A percentile compares a stretch with the other conserved stretches of the same genome.
phyloP scores from a whole-genome alignment of 441 rosid species.

The Macaranga tanarius region DNA sequence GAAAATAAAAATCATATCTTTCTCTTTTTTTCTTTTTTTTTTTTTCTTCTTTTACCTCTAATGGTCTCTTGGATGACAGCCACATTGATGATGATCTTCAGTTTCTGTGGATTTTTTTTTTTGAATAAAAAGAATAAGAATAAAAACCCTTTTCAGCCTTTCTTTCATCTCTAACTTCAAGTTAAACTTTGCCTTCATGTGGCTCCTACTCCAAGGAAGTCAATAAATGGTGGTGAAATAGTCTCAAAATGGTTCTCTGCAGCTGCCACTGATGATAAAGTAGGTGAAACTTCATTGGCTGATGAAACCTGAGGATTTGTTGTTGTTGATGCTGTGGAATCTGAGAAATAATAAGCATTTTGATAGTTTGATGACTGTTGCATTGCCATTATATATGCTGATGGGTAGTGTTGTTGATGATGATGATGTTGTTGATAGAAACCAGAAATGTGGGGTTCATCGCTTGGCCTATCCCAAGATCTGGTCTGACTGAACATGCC shows the following conservation, averaged over 20 bases:
- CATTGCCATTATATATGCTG: conserved; percentile 29
- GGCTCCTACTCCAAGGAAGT: conserved; percentile 96
- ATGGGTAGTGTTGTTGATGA: conserved; percentile 14
- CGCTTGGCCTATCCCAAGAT: conserved; percentile 39
- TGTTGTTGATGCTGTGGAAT: conserved; percentile 3
- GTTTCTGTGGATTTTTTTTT: neutral
- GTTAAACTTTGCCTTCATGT: conserved; percentile 32
- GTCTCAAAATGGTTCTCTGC: conserved; percentile 31
- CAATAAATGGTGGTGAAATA: conserved; percentile 64
- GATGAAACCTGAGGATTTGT: conserved; percentile 36
- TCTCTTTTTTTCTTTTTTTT: neutral
- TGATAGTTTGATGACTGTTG: conserved; percentile 39
- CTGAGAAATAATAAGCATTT: conserved; percentile 26
- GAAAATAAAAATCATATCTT: neutral
- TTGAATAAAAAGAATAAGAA: neutral
- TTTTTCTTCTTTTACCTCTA: conserved; percentile 29
- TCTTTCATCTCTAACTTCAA: neutral
- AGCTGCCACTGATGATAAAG: conserved; percentile 28
- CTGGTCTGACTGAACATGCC: conserved; percentile 37
- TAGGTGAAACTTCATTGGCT: conserved; percentile 25
- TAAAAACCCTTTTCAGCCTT: conserved; percentile 20
- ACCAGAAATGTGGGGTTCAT: conserved; percentile 30
- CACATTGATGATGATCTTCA: conserved; percentile 25
- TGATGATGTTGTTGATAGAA: conserved; percentile 21
- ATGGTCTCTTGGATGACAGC: conserved; percentile 32